Conservation (phyloP, 345 rosid genomes). For the Boechera divaricarpa region DNA sequence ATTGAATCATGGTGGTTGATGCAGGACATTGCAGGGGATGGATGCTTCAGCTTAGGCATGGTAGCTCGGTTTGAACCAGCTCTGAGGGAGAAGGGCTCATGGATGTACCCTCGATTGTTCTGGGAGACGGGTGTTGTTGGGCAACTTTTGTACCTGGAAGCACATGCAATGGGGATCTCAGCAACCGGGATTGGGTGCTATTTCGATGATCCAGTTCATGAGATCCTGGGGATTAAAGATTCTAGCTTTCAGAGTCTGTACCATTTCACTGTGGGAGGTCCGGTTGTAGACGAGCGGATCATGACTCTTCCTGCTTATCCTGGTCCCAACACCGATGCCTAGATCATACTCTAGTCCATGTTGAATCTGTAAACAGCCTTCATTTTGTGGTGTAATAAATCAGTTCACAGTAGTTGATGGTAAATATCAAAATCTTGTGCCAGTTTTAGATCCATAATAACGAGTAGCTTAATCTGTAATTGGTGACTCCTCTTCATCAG, state of each 20-base stretch:
- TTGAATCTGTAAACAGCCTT: neutral
- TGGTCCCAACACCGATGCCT: constrained; percentile 65
- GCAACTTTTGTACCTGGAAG: constrained; percentile 85
- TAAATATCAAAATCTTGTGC: neutral
- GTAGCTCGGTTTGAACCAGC: constrained; percentile 73
- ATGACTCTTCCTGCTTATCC: constrained; percentile 96
- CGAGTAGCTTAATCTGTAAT: too few relatives aligned
- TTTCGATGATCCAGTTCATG: constrained; percentile 94
- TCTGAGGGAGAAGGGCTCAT: constrained; percentile 58
- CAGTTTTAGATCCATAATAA: too few relatives aligned
- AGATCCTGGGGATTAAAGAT: constrained; percentile 70
- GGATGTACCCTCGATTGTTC: constrained; percentile 91
- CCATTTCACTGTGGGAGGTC: constrained; percentile 88
- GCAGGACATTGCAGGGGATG: constrained; percentile 91
- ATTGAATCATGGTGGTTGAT: constrained; percentile 26
- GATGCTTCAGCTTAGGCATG: constrained; percentile 96
- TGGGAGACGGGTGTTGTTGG: constrained; percentile 97
- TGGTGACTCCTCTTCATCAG: too few relatives aligned
- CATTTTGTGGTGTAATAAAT: neutral
- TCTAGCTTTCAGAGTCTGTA: constrained; percentile 75
- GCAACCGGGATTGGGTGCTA: constrained; percentile 95
- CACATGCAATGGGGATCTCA: constrained; percentile 89
- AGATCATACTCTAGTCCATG: neutral
- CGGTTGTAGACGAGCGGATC: constrained; percentile 79
- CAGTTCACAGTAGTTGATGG: neutral